Evolutionary conservation across 1,139 yeast genomes (phyloP).

Genomic region (Taphrina populina): DNA sequence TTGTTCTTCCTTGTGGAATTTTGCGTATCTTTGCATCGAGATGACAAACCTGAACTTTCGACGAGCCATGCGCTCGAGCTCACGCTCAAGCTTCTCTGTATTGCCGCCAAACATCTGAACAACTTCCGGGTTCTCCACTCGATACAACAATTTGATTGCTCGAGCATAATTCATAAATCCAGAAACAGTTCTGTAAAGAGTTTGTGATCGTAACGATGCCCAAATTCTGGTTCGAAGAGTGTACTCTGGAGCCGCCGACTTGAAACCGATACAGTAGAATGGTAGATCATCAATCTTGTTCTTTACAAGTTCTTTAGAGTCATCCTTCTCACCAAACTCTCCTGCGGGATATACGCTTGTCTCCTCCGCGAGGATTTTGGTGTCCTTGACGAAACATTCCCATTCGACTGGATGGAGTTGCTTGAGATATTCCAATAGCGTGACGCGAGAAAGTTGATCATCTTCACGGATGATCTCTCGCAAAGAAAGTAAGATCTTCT

Average conservation of each 20-base stretch:
- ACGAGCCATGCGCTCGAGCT: conserved; percentile 98
- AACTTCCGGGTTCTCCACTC: conserved; percentile 98
- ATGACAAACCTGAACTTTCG: conserved; percentile 96
- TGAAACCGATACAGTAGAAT: conserved; percentile 98
- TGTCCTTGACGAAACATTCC: conserved; percentile 98
- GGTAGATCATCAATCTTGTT: conserved; percentile 95
- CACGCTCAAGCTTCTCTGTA: conserved; percentile 91
- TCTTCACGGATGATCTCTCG: conserved; percentile 98
- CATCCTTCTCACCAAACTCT: conserved; percentile 53
- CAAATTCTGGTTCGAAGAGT: conserved; percentile 97
- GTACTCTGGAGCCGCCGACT: conserved; percentile 98
- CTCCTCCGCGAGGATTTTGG: conserved; percentile 97
- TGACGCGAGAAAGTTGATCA: conserved; percentile 96
- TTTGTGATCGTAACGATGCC: conserved; percentile 98
- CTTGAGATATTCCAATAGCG: conserved; percentile 90
- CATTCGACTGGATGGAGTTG: conserved; percentile 98
- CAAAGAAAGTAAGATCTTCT: conserved; percentile 88
- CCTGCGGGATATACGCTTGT: conserved; percentile 71
- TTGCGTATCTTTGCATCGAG: conserved; percentile 97
- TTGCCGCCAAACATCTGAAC: conserved; percentile 98
- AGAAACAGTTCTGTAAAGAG: conserved; percentile 95
- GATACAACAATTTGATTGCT: conserved; percentile 92
- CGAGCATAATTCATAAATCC: conserved; percentile 99
- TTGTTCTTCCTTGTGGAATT: conserved; percentile 94
- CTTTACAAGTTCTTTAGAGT: conserved; percentile 67